Evolutionary conservation across 805 yeast species (phyloP), one percentile per base, ranked within the genome.

Genomic region (Saccharomycopsis javanensis): DNA sequence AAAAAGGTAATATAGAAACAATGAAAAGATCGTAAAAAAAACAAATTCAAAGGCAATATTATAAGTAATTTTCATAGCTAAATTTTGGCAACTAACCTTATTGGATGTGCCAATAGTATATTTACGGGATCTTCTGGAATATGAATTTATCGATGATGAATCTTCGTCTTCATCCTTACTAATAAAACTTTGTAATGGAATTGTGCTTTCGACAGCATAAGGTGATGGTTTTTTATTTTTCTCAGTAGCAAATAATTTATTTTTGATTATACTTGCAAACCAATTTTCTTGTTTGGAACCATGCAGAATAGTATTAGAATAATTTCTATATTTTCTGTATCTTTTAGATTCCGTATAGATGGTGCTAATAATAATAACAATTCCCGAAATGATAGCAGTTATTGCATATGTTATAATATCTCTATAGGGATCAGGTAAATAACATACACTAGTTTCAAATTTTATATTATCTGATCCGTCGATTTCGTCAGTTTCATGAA

Each of bases 401-500:
- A 64, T 10, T 3, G 67, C 56, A 58, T 78, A 78, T n/a, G 67
- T 56, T 46, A 66, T 68, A 2, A 78, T 38, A 4, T 79, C 74
- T 10, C 66, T 63, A 59, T 72, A 80, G 4, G 88, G 86, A 51
- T 70, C 68, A 8, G 87, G 86, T 63, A 83, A 64, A 61, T 75
- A 79, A 62, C 87, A 82, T 64, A 82, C 76, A 48, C 70, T 65
- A 0, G 86, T 80, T 57, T 68, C 66, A 35, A 63, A 72, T 1
- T 52, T 54, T 11, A 55, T 30, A n/a, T 50, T 53, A 30, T 51
- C 53, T 10, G 51, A 27, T 1, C 42, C 34, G 27, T 57, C 56
- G 33, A 51, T 46, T 15, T 33, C 35, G 7, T 31, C 31, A 34
- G 50, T 52, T 38, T 82, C 79, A 62, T 79, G 77, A 64, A 75